Conservation (phyloP, 129 eudicot species). For the Silybum marianum region DNA sequence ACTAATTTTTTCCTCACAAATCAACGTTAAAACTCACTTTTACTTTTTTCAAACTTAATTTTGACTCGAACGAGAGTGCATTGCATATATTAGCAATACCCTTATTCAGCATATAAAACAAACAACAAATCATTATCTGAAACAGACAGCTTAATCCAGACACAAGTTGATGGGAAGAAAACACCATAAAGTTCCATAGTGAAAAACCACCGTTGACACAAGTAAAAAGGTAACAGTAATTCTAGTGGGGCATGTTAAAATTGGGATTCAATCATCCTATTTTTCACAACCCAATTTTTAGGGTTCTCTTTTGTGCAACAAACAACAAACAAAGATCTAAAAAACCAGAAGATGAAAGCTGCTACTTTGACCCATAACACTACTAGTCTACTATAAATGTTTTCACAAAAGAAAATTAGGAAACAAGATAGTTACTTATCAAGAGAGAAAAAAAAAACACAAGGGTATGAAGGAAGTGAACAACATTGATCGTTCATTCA, state of each 20-base stretch:
- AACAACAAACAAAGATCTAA: not conserved
- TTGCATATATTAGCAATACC: no score
- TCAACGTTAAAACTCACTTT: no score
- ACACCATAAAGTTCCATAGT: no score
- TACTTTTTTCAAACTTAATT: no score
- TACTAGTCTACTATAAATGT: not conserved
- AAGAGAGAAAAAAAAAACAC: constrained; percentile 10
- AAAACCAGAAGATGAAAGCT: not conserved
- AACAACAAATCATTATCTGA: not conserved
- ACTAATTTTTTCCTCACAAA: no score
- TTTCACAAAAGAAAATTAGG: not conserved
- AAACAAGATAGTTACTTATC: constrained; percentile 19
- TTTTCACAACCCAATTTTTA: not conserved
- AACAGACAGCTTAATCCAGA: not conserved
- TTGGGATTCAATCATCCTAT: not conserved
- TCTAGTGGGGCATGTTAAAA: not conserved
- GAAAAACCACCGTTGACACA: not conserved
- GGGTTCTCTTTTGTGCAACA: not conserved
- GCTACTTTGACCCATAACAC: not conserved
- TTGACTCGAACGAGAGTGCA: no score
- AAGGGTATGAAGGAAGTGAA: constrained; percentile 24
- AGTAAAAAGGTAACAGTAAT: not conserved
- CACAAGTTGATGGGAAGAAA: no score
- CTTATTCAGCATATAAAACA: not conserved
- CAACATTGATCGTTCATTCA: constrained; percentile 25